phyloP scores from a whole-genome alignment of 2,329 filamentous ascomycete genomes.

The Thielaviopsis ethacetica region DNA sequence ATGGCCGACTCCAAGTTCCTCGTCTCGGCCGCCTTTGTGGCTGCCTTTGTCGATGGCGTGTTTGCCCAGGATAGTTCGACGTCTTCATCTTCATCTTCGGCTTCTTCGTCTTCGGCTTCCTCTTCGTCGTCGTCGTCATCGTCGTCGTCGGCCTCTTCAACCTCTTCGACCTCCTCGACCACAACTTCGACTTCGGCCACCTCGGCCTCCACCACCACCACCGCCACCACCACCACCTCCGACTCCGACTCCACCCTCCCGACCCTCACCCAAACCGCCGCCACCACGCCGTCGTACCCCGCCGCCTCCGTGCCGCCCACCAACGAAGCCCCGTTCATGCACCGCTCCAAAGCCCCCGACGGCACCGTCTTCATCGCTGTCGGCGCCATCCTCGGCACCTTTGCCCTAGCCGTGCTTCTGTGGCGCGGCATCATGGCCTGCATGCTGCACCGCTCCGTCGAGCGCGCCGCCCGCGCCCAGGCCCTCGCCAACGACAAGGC shows the following conservation, averaged over 20 bases:
- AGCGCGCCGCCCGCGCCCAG: constrained; percentile 64
- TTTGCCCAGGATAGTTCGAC: constrained; percentile 4
- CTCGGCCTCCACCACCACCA: constrained; percentile 5
- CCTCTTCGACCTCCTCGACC: neutral
- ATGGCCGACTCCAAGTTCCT: constrained; percentile 11
- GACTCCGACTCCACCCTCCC: constrained; percentile 21
- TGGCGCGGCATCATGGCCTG: constrained; percentile 84
- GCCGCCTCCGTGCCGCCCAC: constrained; percentile 67
- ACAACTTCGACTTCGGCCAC: neutral
- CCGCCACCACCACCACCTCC: constrained; percentile 14
- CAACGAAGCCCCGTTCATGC: constrained; percentile 77
- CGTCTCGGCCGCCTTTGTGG: constrained; percentile 10
- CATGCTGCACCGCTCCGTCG: constrained; percentile 81
- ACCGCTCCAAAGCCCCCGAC: constrained; percentile 67
- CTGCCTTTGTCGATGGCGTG: constrained; percentile 12
- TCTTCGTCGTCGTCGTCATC: constrained; percentile 1
- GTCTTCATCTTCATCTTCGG: neutral
- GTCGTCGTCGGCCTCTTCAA: neutral
- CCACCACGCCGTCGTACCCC: constrained; percentile 41
- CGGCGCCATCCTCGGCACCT: constrained; percentile 69
- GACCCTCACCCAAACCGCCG: constrained; percentile 23
- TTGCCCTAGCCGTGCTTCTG: constrained; percentile 63
- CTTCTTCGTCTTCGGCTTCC: neutral
- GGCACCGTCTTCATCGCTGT: constrained; percentile 95
- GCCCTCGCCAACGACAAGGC: constrained; percentile 54